phyloP scores from a whole-genome alignment of 495 filamentous ascomycete genomes.

The Barbatosphaeria neglecta region DNA sequence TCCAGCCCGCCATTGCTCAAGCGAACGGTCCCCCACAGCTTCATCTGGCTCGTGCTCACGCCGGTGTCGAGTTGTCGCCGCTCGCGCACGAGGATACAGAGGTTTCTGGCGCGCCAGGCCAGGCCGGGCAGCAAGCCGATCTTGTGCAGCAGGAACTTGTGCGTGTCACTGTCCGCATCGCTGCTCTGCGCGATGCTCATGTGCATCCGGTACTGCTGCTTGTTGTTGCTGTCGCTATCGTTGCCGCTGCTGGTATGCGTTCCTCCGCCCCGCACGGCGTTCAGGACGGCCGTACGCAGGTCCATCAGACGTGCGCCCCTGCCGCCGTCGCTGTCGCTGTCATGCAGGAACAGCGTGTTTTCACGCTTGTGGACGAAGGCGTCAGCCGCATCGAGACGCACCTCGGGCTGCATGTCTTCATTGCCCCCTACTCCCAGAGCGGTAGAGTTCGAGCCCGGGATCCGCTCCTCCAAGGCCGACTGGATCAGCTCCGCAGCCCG shows the following conservation, averaged over 20 bases:
- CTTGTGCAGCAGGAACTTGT: slow-evolving; percentile 34
- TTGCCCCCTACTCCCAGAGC: too few relatives aligned
- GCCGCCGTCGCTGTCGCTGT: slow-evolving; percentile 5
- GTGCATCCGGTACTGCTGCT: slow-evolving; percentile 23
- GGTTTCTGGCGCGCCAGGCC: slow-evolving; percentile 27
- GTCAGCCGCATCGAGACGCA: slow-evolving; percentile 23
- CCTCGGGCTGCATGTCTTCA: too few relatives aligned
- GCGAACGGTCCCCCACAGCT: slow-evolving; percentile 35
- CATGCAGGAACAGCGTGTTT: slow-evolving; percentile 33
- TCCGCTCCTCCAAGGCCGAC: background rate
- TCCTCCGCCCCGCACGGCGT: too few relatives aligned
- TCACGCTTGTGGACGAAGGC: slow-evolving; percentile 29
- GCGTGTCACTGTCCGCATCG: slow-evolving; percentile 14
- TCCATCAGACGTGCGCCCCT: slow-evolving; percentile 1
- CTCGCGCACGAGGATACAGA: slow-evolving; percentile 37
- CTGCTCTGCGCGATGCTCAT: slow-evolving; percentile 45
- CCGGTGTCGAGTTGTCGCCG: slow-evolving; percentile 10
- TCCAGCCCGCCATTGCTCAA: slow-evolving; percentile 20
- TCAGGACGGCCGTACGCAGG: slow-evolving; percentile 11
- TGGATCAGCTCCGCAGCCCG: background rate
- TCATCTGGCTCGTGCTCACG: slow-evolving; percentile 20
- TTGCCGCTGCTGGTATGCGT: too few relatives aligned
- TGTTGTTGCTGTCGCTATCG: slow-evolving; percentile 2
- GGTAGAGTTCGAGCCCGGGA: too few relatives aligned
- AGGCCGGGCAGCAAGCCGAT: slow-evolving; percentile 22